Conservation (phyloP, 2,329 filamentous ascomycete species). For the Hirsutella minnesotensis region DNA sequence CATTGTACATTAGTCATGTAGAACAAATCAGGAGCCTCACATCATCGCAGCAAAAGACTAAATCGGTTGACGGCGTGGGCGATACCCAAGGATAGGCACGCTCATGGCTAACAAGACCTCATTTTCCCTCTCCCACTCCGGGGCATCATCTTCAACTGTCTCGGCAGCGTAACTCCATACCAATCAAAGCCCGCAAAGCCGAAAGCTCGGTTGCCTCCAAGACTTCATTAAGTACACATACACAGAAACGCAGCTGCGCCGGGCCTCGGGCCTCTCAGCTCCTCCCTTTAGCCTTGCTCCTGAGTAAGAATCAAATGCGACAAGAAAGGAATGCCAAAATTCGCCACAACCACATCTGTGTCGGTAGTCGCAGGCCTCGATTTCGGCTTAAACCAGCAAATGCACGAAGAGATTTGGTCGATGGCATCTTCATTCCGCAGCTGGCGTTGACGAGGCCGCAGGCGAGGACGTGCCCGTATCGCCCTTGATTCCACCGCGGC, state of each 20-base stretch:
- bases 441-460: slow-evolving; percentile 37
- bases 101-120: background rate
- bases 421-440: slow-evolving; percentile 19
- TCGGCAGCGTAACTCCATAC: slow-evolving; percentile 18
- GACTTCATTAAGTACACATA: slow-evolving; percentile 27
- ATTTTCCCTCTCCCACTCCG: background rate
- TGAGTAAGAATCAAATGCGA: slow-evolving; percentile 9
- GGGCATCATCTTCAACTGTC: background rate
- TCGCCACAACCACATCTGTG: background rate
- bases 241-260: slow-evolving; percentile 8
- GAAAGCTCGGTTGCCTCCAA: slow-evolving; percentile 14
- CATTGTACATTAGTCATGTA: background rate
- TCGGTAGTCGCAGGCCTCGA: background rate
- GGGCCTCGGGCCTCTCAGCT: slow-evolving; percentile 3
- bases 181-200: slow-evolving; percentile 18
- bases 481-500: slow-evolving; percentile 46
- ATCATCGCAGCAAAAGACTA: background rate
- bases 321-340: slow-evolving; percentile 3
- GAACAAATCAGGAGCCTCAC: background rate
- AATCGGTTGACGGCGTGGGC: background rate
- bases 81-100: background rate
- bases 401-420: background rate
- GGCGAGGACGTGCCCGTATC: slow-evolving; percentile 43
- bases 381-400: background rate
- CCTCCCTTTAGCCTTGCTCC: slow-evolving; percentile 9